Evolutionary conservation across 1,139 yeast species (phyloP).

Genomic region (Pichia kudriavzevii): DNA sequence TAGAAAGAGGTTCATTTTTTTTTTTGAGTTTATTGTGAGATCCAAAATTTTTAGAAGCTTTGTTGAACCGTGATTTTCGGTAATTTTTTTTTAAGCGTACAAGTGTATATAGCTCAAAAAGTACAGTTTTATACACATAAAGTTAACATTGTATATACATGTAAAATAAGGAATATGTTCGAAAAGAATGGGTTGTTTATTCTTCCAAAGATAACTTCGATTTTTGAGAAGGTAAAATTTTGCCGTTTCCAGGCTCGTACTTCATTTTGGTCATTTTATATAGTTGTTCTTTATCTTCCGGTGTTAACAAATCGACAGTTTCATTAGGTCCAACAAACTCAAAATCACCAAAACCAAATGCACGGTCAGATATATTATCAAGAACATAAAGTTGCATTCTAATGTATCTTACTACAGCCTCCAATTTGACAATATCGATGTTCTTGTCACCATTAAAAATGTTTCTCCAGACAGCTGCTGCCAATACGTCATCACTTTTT

Average conservation of each 20-base stretch:
- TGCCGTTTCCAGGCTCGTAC: conserved; percentile 38
- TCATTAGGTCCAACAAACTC: conserved; percentile 80
- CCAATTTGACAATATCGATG: conserved; percentile 76
- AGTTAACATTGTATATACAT: too few relatives aligned
- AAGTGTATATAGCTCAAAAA: too few relatives aligned
- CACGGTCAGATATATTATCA: conserved; percentile 79
- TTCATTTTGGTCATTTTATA: conserved; percentile 29
- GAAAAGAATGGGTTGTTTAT: too few relatives aligned
- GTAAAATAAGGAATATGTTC: too few relatives aligned
- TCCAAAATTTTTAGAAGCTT: too few relatives aligned
- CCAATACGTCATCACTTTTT: conserved; percentile 72
- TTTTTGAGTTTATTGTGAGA: too few relatives aligned
- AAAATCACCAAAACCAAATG: conserved; percentile 86
- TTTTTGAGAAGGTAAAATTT: conserved; percentile 53
- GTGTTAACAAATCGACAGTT: conserved; percentile 64
- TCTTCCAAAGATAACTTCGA: conserved; percentile 55
- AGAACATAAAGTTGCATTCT: conserved; percentile 84
- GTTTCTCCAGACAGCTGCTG: conserved; percentile 88
- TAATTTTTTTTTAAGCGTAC: too few relatives aligned
- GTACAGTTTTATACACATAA: too few relatives aligned
- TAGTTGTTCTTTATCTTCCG: conserved; percentile 47
- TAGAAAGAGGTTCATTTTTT: too few relatives aligned
- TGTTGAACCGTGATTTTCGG: too few relatives aligned
- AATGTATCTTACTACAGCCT: conserved; percentile 79
- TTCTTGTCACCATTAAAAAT: conserved; percentile 80